Conservation (phyloP, 2,329 filamentous ascomycete species). For the Cercospora berteroae region DNA sequence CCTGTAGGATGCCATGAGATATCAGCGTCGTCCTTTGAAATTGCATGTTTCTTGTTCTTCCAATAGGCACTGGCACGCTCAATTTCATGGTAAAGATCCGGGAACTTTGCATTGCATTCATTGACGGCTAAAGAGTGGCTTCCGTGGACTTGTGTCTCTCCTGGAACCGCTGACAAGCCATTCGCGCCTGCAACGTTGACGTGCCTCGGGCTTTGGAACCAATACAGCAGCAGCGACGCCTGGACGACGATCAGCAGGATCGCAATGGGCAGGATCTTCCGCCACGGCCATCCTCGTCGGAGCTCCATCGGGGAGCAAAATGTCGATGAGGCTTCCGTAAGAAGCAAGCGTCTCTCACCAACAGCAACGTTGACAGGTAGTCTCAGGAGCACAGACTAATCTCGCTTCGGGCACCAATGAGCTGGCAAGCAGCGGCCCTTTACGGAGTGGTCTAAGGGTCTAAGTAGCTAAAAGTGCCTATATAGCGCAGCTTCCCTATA, state of each 20-base stretch:
- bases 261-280: neutral
- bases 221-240: neutral
- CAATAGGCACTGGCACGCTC: constrained; percentile 38
- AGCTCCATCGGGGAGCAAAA: neutral
- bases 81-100: constrained; percentile 46
- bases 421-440: too few species aligned
- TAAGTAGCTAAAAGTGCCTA: too few species aligned
- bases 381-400: too few species aligned
- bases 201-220: neutral
- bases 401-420: too few species aligned
- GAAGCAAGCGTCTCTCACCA: neutral
- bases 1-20: constrained; percentile 25
- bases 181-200: neutral
- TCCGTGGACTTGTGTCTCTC: neutral
- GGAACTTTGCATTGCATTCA: constrained; percentile 52
- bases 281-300: neutral
- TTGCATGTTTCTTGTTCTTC: constrained; percentile 15
- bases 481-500: too few species aligned
- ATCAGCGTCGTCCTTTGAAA: constrained; percentile 18
- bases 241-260: neutral
- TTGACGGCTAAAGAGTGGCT: neutral
- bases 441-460: too few species aligned
- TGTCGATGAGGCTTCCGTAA: neutral
- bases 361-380: too few species aligned
- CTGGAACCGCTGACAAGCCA: neutral